Evolutionary conservation across 2,329 filamentous ascomycete genomes (phyloP), one percentile per base, ranked within the genome.

Genomic region (Laburnicola sp.): DNA sequence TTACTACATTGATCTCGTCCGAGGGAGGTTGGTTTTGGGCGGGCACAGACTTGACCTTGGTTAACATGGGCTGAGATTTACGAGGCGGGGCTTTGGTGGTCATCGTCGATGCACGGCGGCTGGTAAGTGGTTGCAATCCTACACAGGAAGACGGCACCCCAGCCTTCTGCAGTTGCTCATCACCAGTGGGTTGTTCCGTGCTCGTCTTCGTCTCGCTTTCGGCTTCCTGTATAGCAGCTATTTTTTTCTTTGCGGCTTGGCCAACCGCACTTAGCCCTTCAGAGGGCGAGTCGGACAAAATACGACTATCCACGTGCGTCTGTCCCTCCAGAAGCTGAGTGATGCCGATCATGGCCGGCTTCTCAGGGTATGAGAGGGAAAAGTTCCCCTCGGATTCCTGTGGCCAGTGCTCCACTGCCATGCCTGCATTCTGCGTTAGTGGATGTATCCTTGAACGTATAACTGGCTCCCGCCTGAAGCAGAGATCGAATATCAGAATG

Each of bases 361-460:
- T 73, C 6, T 76, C 62, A 1, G 74, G 70, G 7, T 63, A 64
- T 2, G 70, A 69, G 27, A 96, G 80, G 0, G 88, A 84, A 87
- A 91, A 96, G 3, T 81, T 77, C 11, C 76, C 70, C 2, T 82
- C 81, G 2, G 81, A 80, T 0, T 80, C 78, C 8, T 77, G 76
- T 0, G 90, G 87, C 65, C 93, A 91, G 27, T 82, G 74, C 2
- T 82, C 67, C 2, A 96, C 74, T 51, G 86, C 88, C 8, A 96
- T 71, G 4, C 41, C 41, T 44, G 25, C 8, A n/a, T 6, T 6
- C 35, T 6, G 6, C 2, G 21, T 44, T 6, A 44, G 30, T 35
- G 26, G 16, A 16, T 16, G 16, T 16, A 16, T 16, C 16, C 16
- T 16, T 16, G 16, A 16, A 16, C 16, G 16, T 16, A 16, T 16